Evolutionary conservation across 2,329 filamentous ascomycete species (phyloP).

Genomic region (Exophiala dermatitidis): DNA sequence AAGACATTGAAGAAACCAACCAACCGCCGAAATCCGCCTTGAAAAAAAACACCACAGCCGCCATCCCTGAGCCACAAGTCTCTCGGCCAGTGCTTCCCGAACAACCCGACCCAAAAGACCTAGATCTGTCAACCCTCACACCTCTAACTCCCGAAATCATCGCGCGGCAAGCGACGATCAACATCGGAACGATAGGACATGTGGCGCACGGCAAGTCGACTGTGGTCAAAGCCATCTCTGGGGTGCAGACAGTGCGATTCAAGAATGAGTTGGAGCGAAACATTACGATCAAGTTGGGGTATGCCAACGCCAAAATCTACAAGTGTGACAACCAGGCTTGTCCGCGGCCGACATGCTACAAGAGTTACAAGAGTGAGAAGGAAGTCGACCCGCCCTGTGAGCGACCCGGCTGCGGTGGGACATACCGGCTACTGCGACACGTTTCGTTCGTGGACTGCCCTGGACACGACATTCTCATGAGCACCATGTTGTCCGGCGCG

Average conservation of each 20-base stretch:
- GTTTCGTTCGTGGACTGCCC: constrained; percentile 99
- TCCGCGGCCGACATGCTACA: constrained; percentile 89
- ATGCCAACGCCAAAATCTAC: constrained; percentile 99
- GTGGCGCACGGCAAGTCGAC: constrained; percentile 99
- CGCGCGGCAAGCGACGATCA: constrained; percentile 94
- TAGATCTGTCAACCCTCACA: constrained; percentile 72
- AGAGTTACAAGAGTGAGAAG: constrained; percentile 98
- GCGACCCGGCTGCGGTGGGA: constrained; percentile 81
- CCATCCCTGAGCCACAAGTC: constrained; percentile 48
- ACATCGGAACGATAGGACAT: constrained; percentile 96
- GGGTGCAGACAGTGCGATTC: constrained; percentile 97
- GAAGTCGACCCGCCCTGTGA: constrained; percentile 96
- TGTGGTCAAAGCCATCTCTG: constrained; percentile 97
- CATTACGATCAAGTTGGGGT: constrained; percentile 99
- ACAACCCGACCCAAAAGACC: constrained; percentile 84
- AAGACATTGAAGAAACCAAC: constrained; percentile 49
- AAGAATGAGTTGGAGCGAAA: constrained; percentile 99
- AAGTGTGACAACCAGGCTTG: constrained; percentile 90
- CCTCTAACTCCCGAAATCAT: constrained; percentile 96
- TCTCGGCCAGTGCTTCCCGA: constrained; percentile 66
- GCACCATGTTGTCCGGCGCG: constrained; percentile 98
- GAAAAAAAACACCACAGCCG: constrained; percentile 58
- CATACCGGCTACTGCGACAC: constrained; percentile 80
- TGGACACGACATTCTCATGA: constrained; percentile 99
- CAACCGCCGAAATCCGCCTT: constrained; percentile 76